Base-by-base conservation (phyloP, 179 eudicot genomes). In the Beta lomatogona region DNA sequence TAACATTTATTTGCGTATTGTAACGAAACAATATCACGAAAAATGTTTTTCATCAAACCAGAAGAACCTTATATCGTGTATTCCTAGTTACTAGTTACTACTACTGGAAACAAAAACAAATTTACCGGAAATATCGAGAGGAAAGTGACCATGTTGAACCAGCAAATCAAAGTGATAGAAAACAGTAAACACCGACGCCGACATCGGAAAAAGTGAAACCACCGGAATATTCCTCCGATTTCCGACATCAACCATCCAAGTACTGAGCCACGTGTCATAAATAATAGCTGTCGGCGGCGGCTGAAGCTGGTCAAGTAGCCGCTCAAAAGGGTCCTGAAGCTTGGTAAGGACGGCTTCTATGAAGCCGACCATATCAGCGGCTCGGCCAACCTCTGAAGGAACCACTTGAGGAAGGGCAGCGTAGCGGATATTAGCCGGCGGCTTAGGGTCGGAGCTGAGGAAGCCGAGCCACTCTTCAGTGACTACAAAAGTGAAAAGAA, bases 391-490 rank as follows among this genome's bases (percentile, higher is more conserved):
- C 79, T 92, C 97, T 0, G 95, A 93, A 0, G 97, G 94, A 10
- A 93, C 21, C 3, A 90, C 95, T 59, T 93, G 91, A 7, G 93
- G 95, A 71, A 90, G 63, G 0, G 91, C 76, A 0, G 80, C 81
- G 78, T 85, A 87, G 5, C 61, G 83, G 73, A 92, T 9, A 76
- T 86, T 86, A 22, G 79, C 28, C 21, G 91, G 87, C 14, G 75
- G 63, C 16, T 78, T 19, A 45, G 81, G 76, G 18, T 86, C 88
- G 15, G 91, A 72, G 75, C 81, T 44, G 85, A 93, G 86, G 83
- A 93, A 77, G 86, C 86, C 83, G 76, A 86, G 89, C 97, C 97
- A 93, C 76, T 93, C 97, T 60, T 91, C 86, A 28, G 94, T 91
- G 57, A 91, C 89, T 31, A 93, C 83, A 59, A 91, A 85, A 53